A percentile compares a stretch with the other conserved stretches of the same genome.
Evolutionary conservation across 192 early-diverging fungal species (phyloP).

Genomic region (Backusella liffmaniae): DNA sequence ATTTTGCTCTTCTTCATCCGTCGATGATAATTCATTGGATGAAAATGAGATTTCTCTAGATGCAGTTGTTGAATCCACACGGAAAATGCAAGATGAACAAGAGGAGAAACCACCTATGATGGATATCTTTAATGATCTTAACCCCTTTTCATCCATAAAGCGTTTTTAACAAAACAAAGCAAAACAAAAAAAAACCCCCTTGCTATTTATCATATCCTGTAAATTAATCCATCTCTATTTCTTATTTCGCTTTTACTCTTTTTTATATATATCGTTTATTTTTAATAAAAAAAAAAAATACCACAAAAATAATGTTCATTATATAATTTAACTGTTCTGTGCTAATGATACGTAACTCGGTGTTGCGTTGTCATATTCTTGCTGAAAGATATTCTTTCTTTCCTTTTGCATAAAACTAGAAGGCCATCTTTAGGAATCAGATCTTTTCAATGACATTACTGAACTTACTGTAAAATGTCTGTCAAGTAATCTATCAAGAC

Average conservation of each 20-base stretch:
- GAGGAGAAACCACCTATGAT: background rate
- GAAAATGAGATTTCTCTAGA: background rate
- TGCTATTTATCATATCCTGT: background rate
- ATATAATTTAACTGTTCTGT: conserved; percentile 40
- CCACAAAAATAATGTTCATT: background rate
- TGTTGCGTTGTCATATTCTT: conserved; percentile 86
- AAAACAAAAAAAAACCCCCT: background rate
- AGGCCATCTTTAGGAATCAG: background rate
- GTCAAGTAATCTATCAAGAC: conserved; percentile 78
- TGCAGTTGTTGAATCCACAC: background rate
- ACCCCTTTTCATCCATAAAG: background rate
- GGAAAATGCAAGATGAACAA: background rate
- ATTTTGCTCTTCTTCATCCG: conserved; percentile 13
- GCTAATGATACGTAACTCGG: conserved; percentile 74
- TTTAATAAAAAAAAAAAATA: too few relatives aligned
- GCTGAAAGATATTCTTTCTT: conserved; percentile 65
- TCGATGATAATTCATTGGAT: conserved; percentile 9
- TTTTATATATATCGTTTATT: too few relatives aligned
- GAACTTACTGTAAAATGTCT: conserved; percentile 76
- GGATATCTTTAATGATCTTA: conserved; percentile 2
- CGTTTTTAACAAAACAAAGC: background rate
- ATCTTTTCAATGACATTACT: background rate
- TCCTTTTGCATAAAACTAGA: conserved; percentile 67
- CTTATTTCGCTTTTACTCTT: too few relatives aligned
- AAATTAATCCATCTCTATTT: background rate